These are phyloP conservation scores for Eimeria sp. DNA, from an alignment of 169 alveolate genomes.

Conservation along the genomic window DNA sequence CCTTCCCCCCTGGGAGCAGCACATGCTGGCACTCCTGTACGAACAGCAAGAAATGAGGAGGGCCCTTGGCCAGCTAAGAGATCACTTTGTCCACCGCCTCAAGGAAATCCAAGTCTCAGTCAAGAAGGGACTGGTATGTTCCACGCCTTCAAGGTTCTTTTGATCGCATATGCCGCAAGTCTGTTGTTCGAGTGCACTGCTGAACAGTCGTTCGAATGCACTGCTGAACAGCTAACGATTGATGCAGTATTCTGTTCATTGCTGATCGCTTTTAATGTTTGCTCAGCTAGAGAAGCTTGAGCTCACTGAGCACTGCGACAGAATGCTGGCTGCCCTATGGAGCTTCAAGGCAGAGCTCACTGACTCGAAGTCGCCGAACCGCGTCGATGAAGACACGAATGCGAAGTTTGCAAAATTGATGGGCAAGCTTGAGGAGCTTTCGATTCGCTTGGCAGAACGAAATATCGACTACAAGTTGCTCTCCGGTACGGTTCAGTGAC, in stretches of 20 bases:
- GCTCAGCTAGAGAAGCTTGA: slow-evolving; percentile 87
- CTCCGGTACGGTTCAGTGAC: slow-evolving; percentile 66
- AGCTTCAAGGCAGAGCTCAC: slow-evolving; percentile 85
- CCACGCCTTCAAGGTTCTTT: not conserved
- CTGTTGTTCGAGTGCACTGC: not conserved
- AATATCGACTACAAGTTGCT: slow-evolving; percentile 87
- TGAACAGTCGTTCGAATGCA: not conserved
- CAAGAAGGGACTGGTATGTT: slow-evolving; percentile 84
- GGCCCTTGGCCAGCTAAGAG: slow-evolving; percentile 86
- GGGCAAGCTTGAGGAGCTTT: slow-evolving; percentile 88
- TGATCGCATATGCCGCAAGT: not conserved
- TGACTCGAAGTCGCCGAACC: slow-evolving; percentile 82
- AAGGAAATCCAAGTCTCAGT: slow-evolving; percentile 85
- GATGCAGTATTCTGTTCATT: not conserved
- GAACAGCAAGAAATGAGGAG: slow-evolving; percentile 90
- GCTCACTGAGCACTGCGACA: slow-evolving; percentile 87
- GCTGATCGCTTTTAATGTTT: not conserved
- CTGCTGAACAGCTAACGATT: not conserved
- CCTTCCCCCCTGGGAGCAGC: slow-evolving; percentile 90
- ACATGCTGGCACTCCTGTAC: slow-evolving; percentile 88
- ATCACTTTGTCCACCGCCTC: slow-evolving; percentile 84
- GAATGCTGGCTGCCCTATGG: slow-evolving; percentile 86
- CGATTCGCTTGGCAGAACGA: slow-evolving; percentile 85
- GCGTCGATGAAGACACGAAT: slow-evolving; percentile 87
- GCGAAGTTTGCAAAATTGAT: slow-evolving; percentile 88